These are phyloP conservation scores for Pseudopyrenochaeta lycopersici DNA, from an alignment of 2,329 filamentous ascomycete genomes.

Conservation along the genomic window DNA sequence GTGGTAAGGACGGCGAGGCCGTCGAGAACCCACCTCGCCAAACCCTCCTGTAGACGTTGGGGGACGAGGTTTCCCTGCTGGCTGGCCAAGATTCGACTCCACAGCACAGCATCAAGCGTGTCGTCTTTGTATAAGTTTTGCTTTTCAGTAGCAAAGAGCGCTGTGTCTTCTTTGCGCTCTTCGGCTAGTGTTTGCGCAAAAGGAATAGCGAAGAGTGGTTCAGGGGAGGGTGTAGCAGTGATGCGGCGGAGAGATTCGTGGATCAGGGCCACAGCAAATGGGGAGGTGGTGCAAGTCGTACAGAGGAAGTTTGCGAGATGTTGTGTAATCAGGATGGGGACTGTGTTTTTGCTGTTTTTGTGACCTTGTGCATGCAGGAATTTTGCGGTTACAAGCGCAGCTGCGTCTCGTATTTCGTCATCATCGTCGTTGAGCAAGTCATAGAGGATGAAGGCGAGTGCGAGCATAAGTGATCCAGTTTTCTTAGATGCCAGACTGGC, in stretches of 20 bases:
- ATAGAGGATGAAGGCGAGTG: slow-evolving; percentile 56
- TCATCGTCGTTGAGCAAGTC: slow-evolving; percentile 78
- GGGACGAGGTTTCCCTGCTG: background rate
- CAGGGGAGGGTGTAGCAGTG: slow-evolving; percentile 32
- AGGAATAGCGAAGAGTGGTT: slow-evolving; percentile 1
- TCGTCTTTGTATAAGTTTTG: slow-evolving; percentile 95
- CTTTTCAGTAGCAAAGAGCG: slow-evolving; percentile 87
- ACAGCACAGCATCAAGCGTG: slow-evolving; percentile 75
- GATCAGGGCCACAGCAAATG: slow-evolving; percentile 32
- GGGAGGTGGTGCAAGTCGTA: slow-evolving; percentile 44
- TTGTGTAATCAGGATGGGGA: slow-evolving; percentile 60
- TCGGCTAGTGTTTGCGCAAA: slow-evolving; percentile 37
- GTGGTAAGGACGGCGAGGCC: slow-evolving; percentile 59
- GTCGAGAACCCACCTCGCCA: slow-evolving; percentile 58
- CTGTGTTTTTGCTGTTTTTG: slow-evolving; percentile 43
- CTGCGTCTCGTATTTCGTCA: slow-evolving; percentile 79
- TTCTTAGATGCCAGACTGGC: slow-evolving; percentile 9
- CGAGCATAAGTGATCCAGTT: slow-evolving; percentile 26
- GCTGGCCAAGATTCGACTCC: slow-evolving; percentile 64
- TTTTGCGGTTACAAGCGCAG: slow-evolving; percentile 60
- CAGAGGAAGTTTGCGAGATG: slow-evolving; percentile 46
- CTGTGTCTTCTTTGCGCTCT: slow-evolving; percentile 62
- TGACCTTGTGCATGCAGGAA: slow-evolving; percentile 52
- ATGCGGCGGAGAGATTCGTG: slow-evolving; percentile 51
- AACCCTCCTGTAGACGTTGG: slow-evolving; percentile 21